Evolutionary conservation across 2,329 filamentous ascomycete genomes (phyloP).

Genomic region (Penicillium sp.): DNA sequence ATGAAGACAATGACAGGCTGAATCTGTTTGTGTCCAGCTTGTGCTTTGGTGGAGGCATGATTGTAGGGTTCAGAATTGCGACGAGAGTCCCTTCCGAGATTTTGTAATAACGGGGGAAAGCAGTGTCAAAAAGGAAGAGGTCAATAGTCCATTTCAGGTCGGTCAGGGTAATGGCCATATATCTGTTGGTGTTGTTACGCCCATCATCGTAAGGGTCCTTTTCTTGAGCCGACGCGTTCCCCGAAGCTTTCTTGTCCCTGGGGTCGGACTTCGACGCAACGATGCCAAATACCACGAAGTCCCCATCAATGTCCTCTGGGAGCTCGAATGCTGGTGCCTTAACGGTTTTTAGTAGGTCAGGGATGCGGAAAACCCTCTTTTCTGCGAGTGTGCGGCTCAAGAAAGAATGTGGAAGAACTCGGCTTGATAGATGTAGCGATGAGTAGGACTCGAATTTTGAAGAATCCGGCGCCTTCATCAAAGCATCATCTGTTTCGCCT

Average conservation of each 20-base stretch:
- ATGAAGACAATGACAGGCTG: conserved; percentile 78
- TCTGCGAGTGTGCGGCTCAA: conserved; percentile 74
- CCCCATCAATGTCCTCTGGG: conserved; percentile 74
- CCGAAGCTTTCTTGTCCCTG: conserved; percentile 56
- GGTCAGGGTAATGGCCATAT: conserved; percentile 86
- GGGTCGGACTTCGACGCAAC: conserved; percentile 87
- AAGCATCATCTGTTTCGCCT: conserved; percentile 17
- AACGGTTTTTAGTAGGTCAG: conserved; percentile 76
- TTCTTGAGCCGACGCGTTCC: conserved; percentile 41
- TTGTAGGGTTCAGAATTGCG: conserved; percentile 84
- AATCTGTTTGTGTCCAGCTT: conserved; percentile 79
- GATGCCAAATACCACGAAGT: conserved; percentile 86
- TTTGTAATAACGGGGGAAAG: conserved; percentile 92
- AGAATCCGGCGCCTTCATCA: conserved; percentile 47
- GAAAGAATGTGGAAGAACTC: conserved; percentile 77
- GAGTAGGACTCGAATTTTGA: conserved; percentile 84
- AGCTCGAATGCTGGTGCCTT: conserved; percentile 80
- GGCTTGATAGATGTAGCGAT: conserved; percentile 75
- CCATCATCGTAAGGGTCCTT: conserved; percentile 52
- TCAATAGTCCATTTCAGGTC: conserved; percentile 91
- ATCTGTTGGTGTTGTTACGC: conserved; percentile 68
- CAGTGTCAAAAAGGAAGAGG: conserved; percentile 85
- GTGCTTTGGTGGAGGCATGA: conserved; percentile 81
- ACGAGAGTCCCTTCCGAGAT: conserved; percentile 87
- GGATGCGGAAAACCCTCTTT: conserved; percentile 75